Evolutionary conservation across 805 yeast species (phyloP).

Genomic region (Ogataea henricii): DNA sequence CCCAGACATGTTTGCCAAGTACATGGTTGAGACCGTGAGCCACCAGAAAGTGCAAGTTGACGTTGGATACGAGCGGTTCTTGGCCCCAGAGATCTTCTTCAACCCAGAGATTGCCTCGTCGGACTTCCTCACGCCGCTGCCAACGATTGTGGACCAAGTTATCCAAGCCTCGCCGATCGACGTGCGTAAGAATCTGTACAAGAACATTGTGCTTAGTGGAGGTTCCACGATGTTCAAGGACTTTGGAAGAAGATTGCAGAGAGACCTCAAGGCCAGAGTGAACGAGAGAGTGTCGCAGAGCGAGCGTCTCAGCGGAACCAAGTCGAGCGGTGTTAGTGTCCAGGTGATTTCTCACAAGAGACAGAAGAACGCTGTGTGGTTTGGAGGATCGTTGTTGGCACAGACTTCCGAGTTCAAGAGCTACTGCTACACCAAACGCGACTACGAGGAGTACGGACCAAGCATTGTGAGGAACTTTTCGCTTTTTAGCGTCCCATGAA

Average conservation of each 20-base stretch:
- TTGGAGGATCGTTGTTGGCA: slow-evolving; percentile 95
- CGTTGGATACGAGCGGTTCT: slow-evolving; percentile 95
- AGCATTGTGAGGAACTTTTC: slow-evolving; percentile 96
- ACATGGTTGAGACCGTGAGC: slow-evolving; percentile 77
- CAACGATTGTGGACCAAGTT: slow-evolving; percentile 93
- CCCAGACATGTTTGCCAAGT: slow-evolving; percentile 91
- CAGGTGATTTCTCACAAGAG: slow-evolving; percentile 96
- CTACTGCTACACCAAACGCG: slow-evolving; percentile 95
- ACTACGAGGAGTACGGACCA: slow-evolving; percentile 97
- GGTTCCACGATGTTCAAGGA: slow-evolving; percentile 99
- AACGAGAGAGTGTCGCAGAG: slow-evolving; percentile 83
- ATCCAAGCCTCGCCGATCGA: slow-evolving; percentile 96
- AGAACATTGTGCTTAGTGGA: slow-evolving; percentile 93
- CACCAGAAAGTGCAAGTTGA: slow-evolving; percentile 74
- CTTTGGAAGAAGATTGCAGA: slow-evolving; percentile 95
- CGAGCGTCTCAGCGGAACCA: slow-evolving; percentile 73
- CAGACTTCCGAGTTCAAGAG: slow-evolving; percentile 96
- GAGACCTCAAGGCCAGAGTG: slow-evolving; percentile 86
- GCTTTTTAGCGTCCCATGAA: slow-evolving; percentile 81
- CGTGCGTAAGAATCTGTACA: slow-evolving; percentile 94
- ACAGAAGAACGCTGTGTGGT: slow-evolving; percentile 99
- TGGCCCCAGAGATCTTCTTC: slow-evolving; percentile 99
- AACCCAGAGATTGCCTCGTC: slow-evolving; percentile 96
- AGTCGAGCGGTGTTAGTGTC: slow-evolving; percentile 93
- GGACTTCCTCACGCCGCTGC: slow-evolving; percentile 93